Base-by-base conservation (phyloP, 2,329 filamentous ascomycete genomes). In the Xylariales sp. region DNA sequence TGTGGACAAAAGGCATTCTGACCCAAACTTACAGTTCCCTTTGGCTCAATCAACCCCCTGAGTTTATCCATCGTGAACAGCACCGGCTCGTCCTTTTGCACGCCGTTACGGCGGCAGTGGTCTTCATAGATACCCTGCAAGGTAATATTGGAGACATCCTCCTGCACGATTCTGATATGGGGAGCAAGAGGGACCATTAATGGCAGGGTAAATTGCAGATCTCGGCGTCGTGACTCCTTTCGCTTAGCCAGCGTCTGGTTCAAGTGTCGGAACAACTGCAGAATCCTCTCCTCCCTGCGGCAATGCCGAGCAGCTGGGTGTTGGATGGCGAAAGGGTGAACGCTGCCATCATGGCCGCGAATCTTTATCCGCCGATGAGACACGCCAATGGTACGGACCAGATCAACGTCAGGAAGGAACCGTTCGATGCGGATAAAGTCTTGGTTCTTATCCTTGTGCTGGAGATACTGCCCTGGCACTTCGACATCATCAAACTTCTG, bases 401-500 rank as follows among this genome's bases (percentile, higher is more conserved):
- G 74, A 51, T 98, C 91, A 15, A 99, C 89, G 48, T 93, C 87
- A 8, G 94, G 90, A 52, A 98, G 66, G 77, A 98, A 98, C 17
- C 91, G 85, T 60, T 98, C 94, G 48, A 98, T 97, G 31, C 90
- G 85, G 48, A 98, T 84, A 58, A 99, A 98, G 60, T 98, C 93
- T 53, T 95, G 89, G 61, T 98, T 98, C 76, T 97, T 98, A 55
- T 99, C 94, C 62, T 93, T 94, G 66, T 96, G 93, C 57, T 95
- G 83, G 46, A 96, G 69, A 61, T 99, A 99, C 59, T 99, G 93
- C 1, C 93, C 93, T 4, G 94, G 94, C 24, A 99, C 81, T 63
- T 99, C 93, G 11, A 99, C 91, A 53, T 98, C 94, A 55, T 99
- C 93, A 50, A 98, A 96, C 61, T 96, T 97, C 60, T 93, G 83